phyloP scores from a whole-genome alignment of 495 filamentous ascomycete species.

The Cercophora sp. region DNA sequence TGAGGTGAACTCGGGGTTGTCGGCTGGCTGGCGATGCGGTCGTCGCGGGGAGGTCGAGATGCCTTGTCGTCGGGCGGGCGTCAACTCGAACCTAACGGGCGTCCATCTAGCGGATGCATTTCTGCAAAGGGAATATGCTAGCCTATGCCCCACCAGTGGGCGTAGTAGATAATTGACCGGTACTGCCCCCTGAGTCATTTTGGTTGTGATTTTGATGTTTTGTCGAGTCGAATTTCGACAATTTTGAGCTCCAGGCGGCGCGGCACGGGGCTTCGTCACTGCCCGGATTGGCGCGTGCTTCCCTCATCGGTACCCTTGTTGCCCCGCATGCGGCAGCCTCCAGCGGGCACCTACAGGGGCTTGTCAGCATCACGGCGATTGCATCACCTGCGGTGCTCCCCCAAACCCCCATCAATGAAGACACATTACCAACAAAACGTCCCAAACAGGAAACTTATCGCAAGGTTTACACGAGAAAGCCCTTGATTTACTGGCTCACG shows the following conservation, averaged over 20 bases:
- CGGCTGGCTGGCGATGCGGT: constrained; percentile 43
- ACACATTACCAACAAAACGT: too few species aligned
- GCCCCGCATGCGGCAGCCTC: constrained; percentile 5
- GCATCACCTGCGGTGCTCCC: constrained; percentile 1
- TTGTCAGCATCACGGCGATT: constrained; percentile 1
- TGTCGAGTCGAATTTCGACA: not conserved
- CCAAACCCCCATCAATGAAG: too few species aligned
- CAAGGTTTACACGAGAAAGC: too few species aligned
- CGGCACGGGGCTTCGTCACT: too few species aligned
- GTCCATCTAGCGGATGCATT: not conserved
- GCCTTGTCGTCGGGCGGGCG: constrained; percentile 3
- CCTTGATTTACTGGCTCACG: too few species aligned
- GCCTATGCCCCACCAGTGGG: constrained; percentile 1
- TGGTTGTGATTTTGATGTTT: not conserved
- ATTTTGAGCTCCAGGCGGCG: constrained; percentile 11
- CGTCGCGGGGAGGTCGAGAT: constrained; percentile 28
- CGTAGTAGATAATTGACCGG: constrained; percentile 15
- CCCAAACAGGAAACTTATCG: too few species aligned
- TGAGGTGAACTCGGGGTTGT: constrained; percentile 70
- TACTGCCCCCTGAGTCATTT: constrained; percentile 11
- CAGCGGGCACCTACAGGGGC: not conserved
- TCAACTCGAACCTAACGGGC: not conserved
- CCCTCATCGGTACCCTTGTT: constrained; percentile 14
- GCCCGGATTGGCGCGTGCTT: constrained; percentile 2
- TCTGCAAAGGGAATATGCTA: not conserved